Evolutionary conservation across 2,329 filamentous ascomycete genomes (phyloP), one percentile per base, ranked within the genome.

Genomic region (Amesomyces nigricolor): DNA sequence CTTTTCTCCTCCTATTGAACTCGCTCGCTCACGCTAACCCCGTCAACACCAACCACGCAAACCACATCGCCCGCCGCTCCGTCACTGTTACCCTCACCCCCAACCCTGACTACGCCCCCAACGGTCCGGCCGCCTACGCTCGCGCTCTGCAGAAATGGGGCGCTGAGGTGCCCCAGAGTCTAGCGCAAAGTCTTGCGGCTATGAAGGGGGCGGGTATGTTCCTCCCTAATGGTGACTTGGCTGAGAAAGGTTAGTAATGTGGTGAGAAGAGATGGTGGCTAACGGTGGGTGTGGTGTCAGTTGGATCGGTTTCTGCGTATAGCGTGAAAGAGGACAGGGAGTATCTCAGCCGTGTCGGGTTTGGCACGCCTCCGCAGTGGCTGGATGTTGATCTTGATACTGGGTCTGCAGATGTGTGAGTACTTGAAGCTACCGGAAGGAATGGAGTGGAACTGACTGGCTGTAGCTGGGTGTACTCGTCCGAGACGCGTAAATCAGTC

Each of bases 381-480:
- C 67, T 89, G 59, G 78, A 82, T 57, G 68, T 91, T 58, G 85
- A 89, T 66, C 79, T 91, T 58, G 88, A 91, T 62, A 91, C 87
- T 13, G 79, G 78, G 10, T 82, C 79, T 7, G 71, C 75, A 9
- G 79, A 82, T 56, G 69, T 79, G 85, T 94, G 79, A 80, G 86
- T 82, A 46, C 4, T 10, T 42, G 19, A 3, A 13, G 13, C 11
- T 29, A 19, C 32, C 14, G 3, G n/a, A 7, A 43, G 16, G n/a
- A 7, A 7, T 26, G 8, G 19, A 14, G 22, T 40, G 6, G 46
- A 6, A 8, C 19, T 10, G n/a, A 50, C 32, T 3, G 1, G 35
- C 38, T 22, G 8, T 47, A 80, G 78, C n/a, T 81, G 79, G 79
- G 71, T 80, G 16, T 78, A 79, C 65, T 78, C 76, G 2, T 72